Conservation (phyloP, 1,284 basidiomycete species). For the Xanthoconium separans region DNA sequence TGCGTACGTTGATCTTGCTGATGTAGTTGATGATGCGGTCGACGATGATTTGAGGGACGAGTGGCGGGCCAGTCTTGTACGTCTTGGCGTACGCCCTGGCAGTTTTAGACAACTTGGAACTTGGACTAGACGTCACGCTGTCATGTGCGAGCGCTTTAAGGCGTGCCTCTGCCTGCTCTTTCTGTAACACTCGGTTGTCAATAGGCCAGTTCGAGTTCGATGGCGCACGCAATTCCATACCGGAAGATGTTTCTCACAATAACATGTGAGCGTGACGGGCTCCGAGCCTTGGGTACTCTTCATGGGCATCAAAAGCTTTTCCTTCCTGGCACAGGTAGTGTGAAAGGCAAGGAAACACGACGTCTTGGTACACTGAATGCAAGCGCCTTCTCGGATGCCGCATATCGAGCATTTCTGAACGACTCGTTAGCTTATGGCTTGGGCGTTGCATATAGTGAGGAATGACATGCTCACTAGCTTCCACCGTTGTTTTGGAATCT, state of each 20-base stretch:
- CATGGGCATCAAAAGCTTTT: constrained; percentile 84
- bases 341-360: constrained; percentile 96
- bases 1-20: constrained; percentile 68
- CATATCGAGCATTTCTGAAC: constrained; percentile 84
- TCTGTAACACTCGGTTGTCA: constrained; percentile 37
- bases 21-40: constrained; percentile 81
- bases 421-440: constrained; percentile 12
- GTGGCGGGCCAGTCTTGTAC: constrained; percentile 75
- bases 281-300: constrained; percentile 77
- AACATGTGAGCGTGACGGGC: constrained; percentile 69
- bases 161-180: constrained; percentile 66
- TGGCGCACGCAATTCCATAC: constrained; percentile 46
- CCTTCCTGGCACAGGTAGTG: constrained; percentile 88
- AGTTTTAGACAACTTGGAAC: constrained; percentile 56
- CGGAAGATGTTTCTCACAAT: constrained; percentile 87
- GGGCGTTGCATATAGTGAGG: not conserved
- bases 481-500: constrained; percentile 91
- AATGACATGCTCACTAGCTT: constrained; percentile 67
- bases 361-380: constrained; percentile 94
- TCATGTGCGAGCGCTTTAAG: constrained; percentile 55
- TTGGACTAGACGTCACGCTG: constrained; percentile 38
- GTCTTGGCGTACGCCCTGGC: constrained; percentile 81
- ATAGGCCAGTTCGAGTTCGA: constrained; percentile 1
- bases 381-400: constrained; percentile 81
- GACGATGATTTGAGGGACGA: constrained; percentile 73